Percentiles rank a stretch among this genome's conserved stretches.
phyloP scores from a whole-genome alignment of 2,329 filamentous ascomycete species.

The Claviceps purpurea region DNA sequence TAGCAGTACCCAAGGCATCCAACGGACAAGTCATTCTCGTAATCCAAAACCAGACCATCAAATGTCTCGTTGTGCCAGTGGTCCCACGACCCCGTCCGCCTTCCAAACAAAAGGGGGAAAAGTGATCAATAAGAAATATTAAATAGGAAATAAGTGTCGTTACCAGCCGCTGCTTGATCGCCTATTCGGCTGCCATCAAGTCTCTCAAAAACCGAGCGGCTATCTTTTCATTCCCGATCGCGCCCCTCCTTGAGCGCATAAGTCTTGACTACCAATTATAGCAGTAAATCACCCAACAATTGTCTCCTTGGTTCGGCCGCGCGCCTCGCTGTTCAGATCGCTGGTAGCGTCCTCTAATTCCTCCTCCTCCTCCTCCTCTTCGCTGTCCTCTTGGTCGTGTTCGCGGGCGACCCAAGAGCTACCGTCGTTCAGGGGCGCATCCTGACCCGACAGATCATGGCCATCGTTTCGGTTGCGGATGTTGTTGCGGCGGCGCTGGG shows the following conservation, averaged over 20 bases:
- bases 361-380: conserved; percentile 43
- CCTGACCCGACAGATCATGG: conserved; percentile 71
- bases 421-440: conserved; percentile 61
- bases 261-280: background rate
- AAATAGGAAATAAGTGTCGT: conserved; percentile 7
- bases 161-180: conserved; percentile 1
- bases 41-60: conserved; percentile 12
- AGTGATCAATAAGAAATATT: background rate
- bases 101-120: background rate
- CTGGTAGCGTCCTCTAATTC: conserved; percentile 40
- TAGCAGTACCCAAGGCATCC: conserved; percentile 12
- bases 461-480: conserved; percentile 54
- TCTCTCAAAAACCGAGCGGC: background rate
- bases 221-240: background rate
- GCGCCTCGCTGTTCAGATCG: conserved; percentile 41
- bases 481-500: conserved; percentile 67
- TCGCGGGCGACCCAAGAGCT: conserved; percentile 76
- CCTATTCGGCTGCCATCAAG: background rate
- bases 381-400: conserved; percentile 51
- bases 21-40: conserved; percentile 1
- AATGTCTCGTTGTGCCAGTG: conserved; percentile 10
- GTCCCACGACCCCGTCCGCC: background rate
- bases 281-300: conserved; percentile 26
- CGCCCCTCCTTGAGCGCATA: background rate
- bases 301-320: conserved; percentile 41